Base-by-base conservation (phyloP, 1,139 yeast genomes). In the Candida smagusa region DNA sequence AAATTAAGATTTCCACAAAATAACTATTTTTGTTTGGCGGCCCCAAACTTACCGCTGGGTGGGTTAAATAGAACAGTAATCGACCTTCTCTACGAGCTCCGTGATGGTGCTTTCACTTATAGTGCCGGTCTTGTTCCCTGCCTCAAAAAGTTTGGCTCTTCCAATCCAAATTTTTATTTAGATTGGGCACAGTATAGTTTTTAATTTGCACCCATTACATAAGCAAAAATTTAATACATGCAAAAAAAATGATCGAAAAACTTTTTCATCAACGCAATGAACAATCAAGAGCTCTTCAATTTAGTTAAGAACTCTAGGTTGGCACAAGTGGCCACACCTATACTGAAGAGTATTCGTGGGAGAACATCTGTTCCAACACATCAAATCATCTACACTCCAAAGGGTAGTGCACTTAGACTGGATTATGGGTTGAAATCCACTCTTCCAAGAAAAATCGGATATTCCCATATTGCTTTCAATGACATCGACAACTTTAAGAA, bases 241-340 rank as follows among this genome's bases (percentile, higher is more conserved):
- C 19, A 16, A 16, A 30, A 22, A 30, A 29, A 7, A 9, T 11
- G 9, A 8, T 27, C 12, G 31, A 22, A 36, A 31, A 36, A 37
- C 8, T 16, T 34, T 37, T 30, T 28, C 23, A 30, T 39, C 35
- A 26, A 34, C 42, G 33, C 30, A 25, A 58, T 58, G 63, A 56
- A 54, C 50, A 56, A 54, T 48, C 70, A 57, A 46, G 72, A 67
- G 50, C 54, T 70, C 42, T 64, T 50, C 52, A 58, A 58, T 50
- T 59, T 71, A 52, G 56, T 71, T 48, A 68, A 59, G 49, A 63
- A 63, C 58, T 68, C 75, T 38, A 66, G 59, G 59, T 55, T 70
- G 44, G 68, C 75, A 12, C 77, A 71, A 50, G 76, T 71, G 41
- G 75, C 77, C 22, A 62, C 56, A 22, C 77, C 77, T 4, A 59